These are phyloP conservation scores for Phytopythium helicoides DNA, from an alignment of 352 stramenopile genomes.

Conservation along the genomic window DNA sequence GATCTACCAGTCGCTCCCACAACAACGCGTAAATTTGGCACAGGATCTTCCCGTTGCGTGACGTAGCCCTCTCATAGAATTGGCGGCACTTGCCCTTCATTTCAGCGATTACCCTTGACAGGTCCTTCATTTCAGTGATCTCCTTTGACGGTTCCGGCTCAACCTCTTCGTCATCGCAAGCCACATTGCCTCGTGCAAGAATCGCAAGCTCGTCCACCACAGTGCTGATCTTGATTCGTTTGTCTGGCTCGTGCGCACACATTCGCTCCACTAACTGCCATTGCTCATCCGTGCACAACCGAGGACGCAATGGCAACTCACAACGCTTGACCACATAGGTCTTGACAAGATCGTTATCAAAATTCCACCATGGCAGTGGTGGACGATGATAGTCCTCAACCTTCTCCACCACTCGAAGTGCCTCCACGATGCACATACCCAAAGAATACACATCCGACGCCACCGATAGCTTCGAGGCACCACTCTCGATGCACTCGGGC, in stretches of 20 bases:
- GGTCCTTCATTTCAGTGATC: neutral
- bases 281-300: neutral
- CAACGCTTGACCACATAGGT: neutral
- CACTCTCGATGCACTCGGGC: slow-evolving; percentile 8
- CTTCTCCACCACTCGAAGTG: neutral
- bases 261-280: slow-evolving; percentile 16
- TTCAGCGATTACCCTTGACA: neutral
- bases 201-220: slow-evolving; percentile 9
- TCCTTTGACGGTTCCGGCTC: neutral
- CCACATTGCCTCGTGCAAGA: neutral
- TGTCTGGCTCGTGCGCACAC: slow-evolving; percentile 5
- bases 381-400: neutral
- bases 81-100: neutral
- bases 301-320: neutral
- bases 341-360: neutral
- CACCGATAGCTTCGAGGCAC: too few relatives aligned
- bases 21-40: neutral
- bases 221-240: slow-evolving; percentile 2
- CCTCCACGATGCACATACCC: slow-evolving; percentile 15
- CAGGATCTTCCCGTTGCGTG: neutral
- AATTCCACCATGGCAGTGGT: slow-evolving; percentile 5
- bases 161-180: neutral
- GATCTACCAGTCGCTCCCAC: neutral
- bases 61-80: neutral
- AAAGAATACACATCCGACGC: slow-evolving; percentile 27